Conservation (phyloP, 2,329 filamentous ascomycete species). For the Fusarium dlaminii region DNA sequence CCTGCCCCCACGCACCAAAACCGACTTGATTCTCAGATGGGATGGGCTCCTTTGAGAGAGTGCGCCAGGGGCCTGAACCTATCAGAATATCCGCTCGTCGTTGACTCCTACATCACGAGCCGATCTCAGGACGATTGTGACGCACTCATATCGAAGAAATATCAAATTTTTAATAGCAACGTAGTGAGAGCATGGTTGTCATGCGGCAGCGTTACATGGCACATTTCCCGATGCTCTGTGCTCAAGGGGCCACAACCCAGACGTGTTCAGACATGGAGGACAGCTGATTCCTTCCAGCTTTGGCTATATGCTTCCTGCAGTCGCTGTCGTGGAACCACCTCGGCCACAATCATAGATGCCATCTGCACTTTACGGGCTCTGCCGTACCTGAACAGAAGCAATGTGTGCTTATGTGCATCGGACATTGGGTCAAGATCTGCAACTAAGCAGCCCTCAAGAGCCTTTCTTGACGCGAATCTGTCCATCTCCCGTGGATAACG, state of each 20-base stretch:
- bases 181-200: neutral
- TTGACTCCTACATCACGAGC: constrained; percentile 4
- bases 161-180: neutral
- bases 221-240: neutral
- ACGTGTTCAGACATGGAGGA: constrained; percentile 1
- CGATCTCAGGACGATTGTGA: constrained; percentile 15
- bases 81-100: constrained; percentile 8
- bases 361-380: constrained; percentile 35
- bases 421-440: constrained; percentile 27
- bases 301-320: constrained; percentile 1
- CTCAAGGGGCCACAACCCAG: neutral
- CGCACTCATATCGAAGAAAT: constrained; percentile 9
- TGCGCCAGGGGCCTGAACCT: constrained; percentile 8
- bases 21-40: constrained; percentile 2
- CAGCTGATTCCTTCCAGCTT: constrained; percentile 1
- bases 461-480: constrained; percentile 18
- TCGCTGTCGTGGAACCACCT: constrained; percentile 25
- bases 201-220: neutral
- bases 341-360: constrained; percentile 12
- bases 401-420: constrained; percentile 11
- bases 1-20: constrained; percentile 24
- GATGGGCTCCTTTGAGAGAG: neutral
- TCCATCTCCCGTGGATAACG: constrained; percentile 24
- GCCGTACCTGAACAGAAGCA: constrained; percentile 18
- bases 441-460: constrained; percentile 13